Percentiles rank a stretch among this genome's conserved stretches.
These are phyloP conservation scores for Solanum etuberosum DNA, from an alignment of 257 asterid genomes.

Conservation along the genomic window DNA sequence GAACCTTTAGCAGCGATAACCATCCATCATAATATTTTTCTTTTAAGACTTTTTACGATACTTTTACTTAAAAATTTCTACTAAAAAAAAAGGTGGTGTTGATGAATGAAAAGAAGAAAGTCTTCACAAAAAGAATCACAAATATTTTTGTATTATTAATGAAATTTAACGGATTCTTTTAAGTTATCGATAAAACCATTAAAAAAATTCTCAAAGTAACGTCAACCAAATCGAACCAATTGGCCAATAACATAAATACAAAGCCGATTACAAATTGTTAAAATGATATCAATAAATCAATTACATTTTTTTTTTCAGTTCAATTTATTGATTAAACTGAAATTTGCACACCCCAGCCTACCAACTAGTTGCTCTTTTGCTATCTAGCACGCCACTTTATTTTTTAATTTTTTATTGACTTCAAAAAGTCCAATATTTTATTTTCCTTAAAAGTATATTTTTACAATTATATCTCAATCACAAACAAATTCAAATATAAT, in stretches of 20 bases:
- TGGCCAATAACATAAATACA: neutral
- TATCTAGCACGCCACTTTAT: neutral
- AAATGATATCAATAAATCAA: no score
- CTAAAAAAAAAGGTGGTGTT: neutral
- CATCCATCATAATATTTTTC: neutral
- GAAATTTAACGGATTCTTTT: no score
- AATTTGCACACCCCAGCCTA: neutral
- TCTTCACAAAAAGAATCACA: no score
- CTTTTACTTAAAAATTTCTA: neutral
- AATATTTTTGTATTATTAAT: no score
- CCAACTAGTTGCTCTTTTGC: neutral
- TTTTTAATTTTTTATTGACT: neutral
- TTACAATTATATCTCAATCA: neutral
- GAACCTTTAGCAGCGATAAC: no score
- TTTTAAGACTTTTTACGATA: neutral
- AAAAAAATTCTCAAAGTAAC: neutral
- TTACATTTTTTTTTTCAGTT: no score
- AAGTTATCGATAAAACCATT: no score
- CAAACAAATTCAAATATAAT: neutral
- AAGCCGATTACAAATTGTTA: neutral
- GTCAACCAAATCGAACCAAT: neutral
- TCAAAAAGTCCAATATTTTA: no score
- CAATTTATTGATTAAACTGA: neutral
- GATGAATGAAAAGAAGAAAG: neutral
- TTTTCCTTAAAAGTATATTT: neutral